Conservation (phyloP, 768 basidiomycete genomes). For the Nidularia pulvinata region DNA sequence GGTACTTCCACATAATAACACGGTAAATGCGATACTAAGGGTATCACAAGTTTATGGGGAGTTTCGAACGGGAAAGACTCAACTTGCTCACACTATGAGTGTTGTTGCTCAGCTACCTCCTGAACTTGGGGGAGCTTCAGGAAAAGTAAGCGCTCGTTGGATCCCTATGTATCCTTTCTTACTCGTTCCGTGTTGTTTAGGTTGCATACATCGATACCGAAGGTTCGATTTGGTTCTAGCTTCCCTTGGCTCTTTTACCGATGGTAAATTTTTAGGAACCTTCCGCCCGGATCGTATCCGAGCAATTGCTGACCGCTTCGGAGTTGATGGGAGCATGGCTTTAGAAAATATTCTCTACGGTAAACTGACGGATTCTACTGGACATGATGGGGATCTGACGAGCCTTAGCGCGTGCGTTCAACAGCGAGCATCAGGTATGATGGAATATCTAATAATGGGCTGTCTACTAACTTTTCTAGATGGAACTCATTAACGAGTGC, state of each 20-base stretch:
- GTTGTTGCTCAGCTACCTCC: slow-evolving; percentile 87
- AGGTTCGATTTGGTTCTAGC: slow-evolving; percentile 34
- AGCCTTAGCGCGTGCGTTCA: slow-evolving; percentile 79
- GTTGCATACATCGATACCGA: slow-evolving; percentile 95
- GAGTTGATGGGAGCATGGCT: slow-evolving; percentile 87
- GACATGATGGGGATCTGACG: too few species aligned
- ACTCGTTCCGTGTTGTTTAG: slow-evolving; percentile 26
- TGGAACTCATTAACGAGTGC: slow-evolving; percentile 92
- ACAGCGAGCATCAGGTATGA: slow-evolving; percentile 86
- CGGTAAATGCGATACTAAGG: neutral
- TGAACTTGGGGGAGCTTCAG: slow-evolving; percentile 89
- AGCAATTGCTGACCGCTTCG: slow-evolving; percentile 91
- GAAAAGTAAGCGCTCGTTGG: slow-evolving; percentile 53
- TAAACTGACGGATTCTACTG: too few species aligned
- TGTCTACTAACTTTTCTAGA: slow-evolving; percentile 36
- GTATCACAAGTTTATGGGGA: slow-evolving; percentile 88
- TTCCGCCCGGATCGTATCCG: slow-evolving; percentile 94
- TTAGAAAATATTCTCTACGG: slow-evolving; percentile 94
- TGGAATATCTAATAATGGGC: neutral
- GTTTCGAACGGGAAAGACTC: slow-evolving; percentile 95
- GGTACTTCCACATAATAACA: slow-evolving; percentile 33
- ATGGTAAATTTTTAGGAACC: slow-evolving; percentile 52
- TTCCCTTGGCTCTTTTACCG: slow-evolving; percentile 7
- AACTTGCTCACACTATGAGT: slow-evolving; percentile 94
- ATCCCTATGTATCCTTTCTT: neutral